A percentile compares a stretch with the other conserved stretches of the same genome.
Conservation (phyloP, 495 filamentous ascomycete genomes). For the Tirmania nivea region DNA sequence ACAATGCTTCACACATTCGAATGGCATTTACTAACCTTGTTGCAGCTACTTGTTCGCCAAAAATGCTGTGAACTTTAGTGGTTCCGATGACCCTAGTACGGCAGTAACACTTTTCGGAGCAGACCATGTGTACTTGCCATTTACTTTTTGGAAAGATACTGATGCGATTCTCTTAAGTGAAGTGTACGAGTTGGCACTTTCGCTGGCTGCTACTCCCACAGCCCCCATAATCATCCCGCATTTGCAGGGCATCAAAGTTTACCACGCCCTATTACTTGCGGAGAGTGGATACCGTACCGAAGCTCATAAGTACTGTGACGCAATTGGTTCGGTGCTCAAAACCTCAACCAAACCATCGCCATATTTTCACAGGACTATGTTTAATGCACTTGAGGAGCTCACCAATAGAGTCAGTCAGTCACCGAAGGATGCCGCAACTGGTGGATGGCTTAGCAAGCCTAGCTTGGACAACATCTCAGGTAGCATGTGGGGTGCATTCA, state of each 20-base stretch:
- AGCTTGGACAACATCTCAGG: slow-evolving; percentile 87
- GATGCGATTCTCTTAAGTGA: slow-evolving; percentile 78
- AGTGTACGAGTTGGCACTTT: slow-evolving; percentile 65
- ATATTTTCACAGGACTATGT: slow-evolving; percentile 58
- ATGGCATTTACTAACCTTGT: not conserved
- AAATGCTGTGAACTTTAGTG: slow-evolving; percentile 43
- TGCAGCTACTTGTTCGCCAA: slow-evolving; percentile 33
- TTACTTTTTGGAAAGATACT: slow-evolving; percentile 49
- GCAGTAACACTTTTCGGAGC: slow-evolving; percentile 66
- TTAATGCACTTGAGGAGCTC: slow-evolving; percentile 60
- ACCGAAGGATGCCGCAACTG: slow-evolving; percentile 42
- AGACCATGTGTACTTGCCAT: slow-evolving; percentile 45
- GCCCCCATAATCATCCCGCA: slow-evolving; percentile 36
- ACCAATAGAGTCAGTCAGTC: slow-evolving; percentile 62
- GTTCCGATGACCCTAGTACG: slow-evolving; percentile 58
- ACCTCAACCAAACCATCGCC: slow-evolving; percentile 61
- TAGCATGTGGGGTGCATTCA: slow-evolving; percentile 73
- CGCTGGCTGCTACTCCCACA: slow-evolving; percentile 16
- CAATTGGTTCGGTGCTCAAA: slow-evolving; percentile 55
- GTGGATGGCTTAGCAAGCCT: slow-evolving; percentile 68
- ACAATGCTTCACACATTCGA: slow-evolving; percentile 19
- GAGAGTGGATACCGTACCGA: slow-evolving; percentile 63
- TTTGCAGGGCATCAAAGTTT: slow-evolving; percentile 68
- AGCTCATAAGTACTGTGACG: slow-evolving; percentile 79
- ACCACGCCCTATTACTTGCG: slow-evolving; percentile 63